Percentiles rank a stretch among this genome's conserved stretches.
These are phyloP conservation scores for Adansonia madagascariensis DNA, from an alignment of 441 rosid species.

Conservation along the genomic window DNA sequence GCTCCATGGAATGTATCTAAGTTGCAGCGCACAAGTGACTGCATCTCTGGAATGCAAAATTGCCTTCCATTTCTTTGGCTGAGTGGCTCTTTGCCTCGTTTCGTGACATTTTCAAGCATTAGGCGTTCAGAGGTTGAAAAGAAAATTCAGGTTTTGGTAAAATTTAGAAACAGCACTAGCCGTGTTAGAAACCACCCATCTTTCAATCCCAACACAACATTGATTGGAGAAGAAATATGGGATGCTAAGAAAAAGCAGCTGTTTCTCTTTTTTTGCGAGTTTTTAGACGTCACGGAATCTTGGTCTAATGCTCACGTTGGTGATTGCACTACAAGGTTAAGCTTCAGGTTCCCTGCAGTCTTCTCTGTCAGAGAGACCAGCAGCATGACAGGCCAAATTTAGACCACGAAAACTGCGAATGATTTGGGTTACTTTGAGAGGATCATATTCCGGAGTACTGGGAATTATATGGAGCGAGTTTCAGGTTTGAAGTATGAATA, in stretches of 20 bases:
- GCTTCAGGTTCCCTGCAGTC: constrained; percentile 35
- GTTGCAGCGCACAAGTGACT: constrained; percentile 30
- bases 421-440: constrained; percentile 37
- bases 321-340: constrained; percentile 43
- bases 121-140: constrained; percentile 28
- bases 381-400: constrained; percentile 33
- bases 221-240: constrained; percentile 48
- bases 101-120: constrained; percentile 25
- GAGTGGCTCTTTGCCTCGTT: constrained; percentile 26
- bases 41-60: constrained; percentile 18
- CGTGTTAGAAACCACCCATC: background rate
- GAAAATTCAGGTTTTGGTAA: constrained; percentile 36
- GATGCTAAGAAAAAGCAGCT: constrained; percentile 35
- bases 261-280: constrained; percentile 30
- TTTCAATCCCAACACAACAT: constrained; percentile 27
- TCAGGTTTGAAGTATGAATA: constrained; percentile 37
- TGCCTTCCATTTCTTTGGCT: constrained; percentile 34
- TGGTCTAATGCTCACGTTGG: constrained; percentile 37
- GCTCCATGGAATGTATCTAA: constrained; percentile 13
- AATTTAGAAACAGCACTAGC: constrained; percentile 23
- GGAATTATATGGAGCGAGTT: background rate
- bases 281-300: constrained; percentile 30
- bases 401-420: constrained; percentile 32
- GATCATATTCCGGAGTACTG: constrained; percentile 14
- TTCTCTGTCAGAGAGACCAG: constrained; percentile 36